These are phyloP conservation scores for Candida qinlingensis DNA, from an alignment of 805 yeast species.

Conservation along the genomic window DNA sequence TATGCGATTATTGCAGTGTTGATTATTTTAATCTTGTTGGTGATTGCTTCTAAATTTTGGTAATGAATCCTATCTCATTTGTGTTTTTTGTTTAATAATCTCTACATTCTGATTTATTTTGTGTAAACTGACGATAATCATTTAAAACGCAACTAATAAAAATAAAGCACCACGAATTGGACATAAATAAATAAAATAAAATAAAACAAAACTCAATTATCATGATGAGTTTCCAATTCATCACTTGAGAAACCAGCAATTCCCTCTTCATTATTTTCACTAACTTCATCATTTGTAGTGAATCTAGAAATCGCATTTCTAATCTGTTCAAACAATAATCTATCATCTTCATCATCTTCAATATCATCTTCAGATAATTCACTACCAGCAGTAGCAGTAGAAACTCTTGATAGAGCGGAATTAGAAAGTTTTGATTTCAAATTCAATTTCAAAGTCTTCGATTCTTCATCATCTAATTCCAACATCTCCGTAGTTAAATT, in stretches of 20 bases:
- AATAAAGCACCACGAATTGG: background rate
- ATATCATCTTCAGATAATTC: slow-evolving; percentile 11
- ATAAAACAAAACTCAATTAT: background rate
- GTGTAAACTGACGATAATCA: background rate
- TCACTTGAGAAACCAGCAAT: slow-evolving; percentile 41
- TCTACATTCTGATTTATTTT: background rate
- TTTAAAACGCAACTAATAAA: background rate
- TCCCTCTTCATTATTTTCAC: slow-evolving; percentile 8
- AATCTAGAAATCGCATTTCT: slow-evolving; percentile 36
- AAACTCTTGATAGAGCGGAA: slow-evolving; percentile 16
- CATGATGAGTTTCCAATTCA: slow-evolving; percentile 48
- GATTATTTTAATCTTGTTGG: slow-evolving; percentile 74
- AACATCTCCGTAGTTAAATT: slow-evolving; percentile 62
- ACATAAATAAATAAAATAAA: background rate
- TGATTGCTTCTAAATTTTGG: slow-evolving; percentile 64
- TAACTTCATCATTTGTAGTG: slow-evolving; percentile 11
- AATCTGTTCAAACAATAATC: slow-evolving; percentile 34
- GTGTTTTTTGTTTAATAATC: background rate
- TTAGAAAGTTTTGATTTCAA: slow-evolving; percentile 18
- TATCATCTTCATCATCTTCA: slow-evolving; percentile 25
- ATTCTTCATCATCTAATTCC: slow-evolving; percentile 63
- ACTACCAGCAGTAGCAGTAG: slow-evolving; percentile 7
- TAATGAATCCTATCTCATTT: slow-evolving; percentile 1
- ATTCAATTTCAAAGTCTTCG: slow-evolving; percentile 23
- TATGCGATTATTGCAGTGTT: slow-evolving; percentile 88